phyloP scores from a whole-genome alignment of 495 filamentous ascomycete genomes.

The Aspergillus diversus region DNA sequence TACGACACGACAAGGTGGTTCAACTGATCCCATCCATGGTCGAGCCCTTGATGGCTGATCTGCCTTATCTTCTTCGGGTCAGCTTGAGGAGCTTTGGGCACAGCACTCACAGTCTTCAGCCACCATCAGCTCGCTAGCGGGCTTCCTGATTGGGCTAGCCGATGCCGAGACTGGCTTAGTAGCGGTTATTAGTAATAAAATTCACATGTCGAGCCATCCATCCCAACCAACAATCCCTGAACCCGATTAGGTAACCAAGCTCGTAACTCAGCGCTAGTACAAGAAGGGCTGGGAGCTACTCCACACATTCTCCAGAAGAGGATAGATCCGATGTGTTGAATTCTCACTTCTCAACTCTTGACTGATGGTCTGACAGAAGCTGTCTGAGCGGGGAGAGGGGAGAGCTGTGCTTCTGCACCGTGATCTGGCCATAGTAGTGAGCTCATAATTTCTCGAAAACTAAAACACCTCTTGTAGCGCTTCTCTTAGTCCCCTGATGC shows the following conservation, averaged over 20 bases:
- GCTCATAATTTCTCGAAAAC: neutral
- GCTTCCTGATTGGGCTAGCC: neutral
- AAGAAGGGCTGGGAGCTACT: conserved; percentile 3
- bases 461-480: neutral
- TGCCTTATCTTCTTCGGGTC: neutral
- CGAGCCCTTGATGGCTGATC: neutral
- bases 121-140: neutral
- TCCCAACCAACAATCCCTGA: neutral
- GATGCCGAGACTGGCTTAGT: neutral
- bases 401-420: neutral
- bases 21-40: neutral
- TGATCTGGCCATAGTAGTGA: neutral
- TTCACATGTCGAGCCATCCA: conserved; percentile 1
- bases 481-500: neutral
- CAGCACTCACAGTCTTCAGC: neutral
- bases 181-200: neutral
- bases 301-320: neutral
- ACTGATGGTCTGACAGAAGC: too few species aligned
- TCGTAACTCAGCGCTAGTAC: neutral
- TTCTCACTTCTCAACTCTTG: neutral
- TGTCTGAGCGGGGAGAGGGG: neutral
- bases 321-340: neutral
- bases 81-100: neutral
- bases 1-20: conserved; percentile 22
- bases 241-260: neutral